Percentiles rank a stretch among this genome's conserved stretches.
Conservation (phyloP, 257 asterid genomes). For the Galeopsis tetrahit region DNA sequence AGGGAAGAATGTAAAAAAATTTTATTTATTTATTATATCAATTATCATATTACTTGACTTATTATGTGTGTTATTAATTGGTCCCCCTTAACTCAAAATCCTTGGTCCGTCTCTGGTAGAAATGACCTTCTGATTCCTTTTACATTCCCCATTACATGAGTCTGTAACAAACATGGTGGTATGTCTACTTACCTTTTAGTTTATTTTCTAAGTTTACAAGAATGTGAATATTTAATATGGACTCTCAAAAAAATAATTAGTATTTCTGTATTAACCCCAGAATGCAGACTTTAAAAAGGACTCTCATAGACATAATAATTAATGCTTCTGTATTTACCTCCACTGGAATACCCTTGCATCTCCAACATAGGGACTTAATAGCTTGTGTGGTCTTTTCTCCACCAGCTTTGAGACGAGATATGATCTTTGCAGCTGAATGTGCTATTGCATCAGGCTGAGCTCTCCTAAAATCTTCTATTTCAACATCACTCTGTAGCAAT, state of each 20-base stretch:
- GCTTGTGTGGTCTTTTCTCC: slow-evolving; percentile 95
- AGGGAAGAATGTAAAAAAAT: too few relatives aligned
- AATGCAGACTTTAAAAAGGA: background rate
- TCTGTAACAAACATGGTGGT: slow-evolving; percentile 19
- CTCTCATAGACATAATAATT: slow-evolving; percentile 6
- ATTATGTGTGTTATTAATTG: too few relatives aligned
- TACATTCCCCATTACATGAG: slow-evolving; percentile 19
- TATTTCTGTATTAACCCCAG: slow-evolving; percentile 57
- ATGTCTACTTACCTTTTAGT: background rate
- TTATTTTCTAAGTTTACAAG: slow-evolving; percentile 17
- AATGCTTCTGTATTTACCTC: slow-evolving; percentile 58
- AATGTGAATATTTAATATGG: slow-evolving; percentile 15
- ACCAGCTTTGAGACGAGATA: slow-evolving; percentile 85
- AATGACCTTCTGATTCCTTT: slow-evolving; percentile 8
- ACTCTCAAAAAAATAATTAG: slow-evolving; percentile 6
- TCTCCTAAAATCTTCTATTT: slow-evolving; percentile 79
- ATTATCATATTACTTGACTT: too few relatives aligned
- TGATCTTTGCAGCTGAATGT: slow-evolving; percentile 89
- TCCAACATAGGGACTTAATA: slow-evolving; percentile 91
- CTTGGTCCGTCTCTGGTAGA: background rate
- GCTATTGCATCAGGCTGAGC: slow-evolving; percentile 95
- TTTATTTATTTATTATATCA: too few relatives aligned
- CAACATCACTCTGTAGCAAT: slow-evolving; percentile 71
- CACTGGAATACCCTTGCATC: slow-evolving; percentile 92
- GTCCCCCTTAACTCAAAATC: background rate